phyloP scores from a whole-genome alignment of 2,329 filamentous ascomycete species.

The Fusarium sarcochroum region DNA sequence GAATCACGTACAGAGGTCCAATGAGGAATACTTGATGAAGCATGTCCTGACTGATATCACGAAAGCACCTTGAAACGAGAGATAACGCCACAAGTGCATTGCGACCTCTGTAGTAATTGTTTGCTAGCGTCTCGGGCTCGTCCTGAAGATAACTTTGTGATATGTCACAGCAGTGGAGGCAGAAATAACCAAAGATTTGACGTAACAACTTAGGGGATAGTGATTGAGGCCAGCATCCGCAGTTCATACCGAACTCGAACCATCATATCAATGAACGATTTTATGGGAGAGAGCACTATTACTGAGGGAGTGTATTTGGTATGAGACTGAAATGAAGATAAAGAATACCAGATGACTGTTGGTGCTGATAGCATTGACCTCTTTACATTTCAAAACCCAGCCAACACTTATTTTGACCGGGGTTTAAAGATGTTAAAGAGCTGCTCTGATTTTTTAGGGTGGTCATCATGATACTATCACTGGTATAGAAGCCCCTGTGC shows the following conservation, averaged over 20 bases:
- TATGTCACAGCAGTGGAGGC: constrained; percentile 24
- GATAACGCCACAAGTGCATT: constrained; percentile 17
- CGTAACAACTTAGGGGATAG: constrained; percentile 24
- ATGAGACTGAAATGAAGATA: too few species aligned
- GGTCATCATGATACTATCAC: too few species aligned
- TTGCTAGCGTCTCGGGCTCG: neutral
- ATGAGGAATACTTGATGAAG: constrained; percentile 34
- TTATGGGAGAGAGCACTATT: neutral
- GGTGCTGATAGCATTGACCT: too few species aligned
- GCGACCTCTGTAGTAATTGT: constrained; percentile 5
- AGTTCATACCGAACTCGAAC: neutral
- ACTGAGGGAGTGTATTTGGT: too few species aligned
- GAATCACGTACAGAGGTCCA: neutral
- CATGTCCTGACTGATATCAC: constrained; percentile 20
- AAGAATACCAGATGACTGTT: too few species aligned
- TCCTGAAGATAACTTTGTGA: constrained; percentile 5
- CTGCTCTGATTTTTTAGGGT: too few species aligned
- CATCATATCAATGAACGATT: neutral
- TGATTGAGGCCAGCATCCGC: neutral
- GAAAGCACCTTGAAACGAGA: constrained; percentile 27
- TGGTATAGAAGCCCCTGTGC: too few species aligned
- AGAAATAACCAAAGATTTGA: constrained; percentile 32
- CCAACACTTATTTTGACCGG: too few species aligned
- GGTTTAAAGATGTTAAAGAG: too few species aligned
- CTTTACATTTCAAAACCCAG: too few species aligned